These are phyloP conservation scores for Vachellia collinsii DNA, from an alignment of 306 rosid genomes.

Conservation along the genomic window DNA sequence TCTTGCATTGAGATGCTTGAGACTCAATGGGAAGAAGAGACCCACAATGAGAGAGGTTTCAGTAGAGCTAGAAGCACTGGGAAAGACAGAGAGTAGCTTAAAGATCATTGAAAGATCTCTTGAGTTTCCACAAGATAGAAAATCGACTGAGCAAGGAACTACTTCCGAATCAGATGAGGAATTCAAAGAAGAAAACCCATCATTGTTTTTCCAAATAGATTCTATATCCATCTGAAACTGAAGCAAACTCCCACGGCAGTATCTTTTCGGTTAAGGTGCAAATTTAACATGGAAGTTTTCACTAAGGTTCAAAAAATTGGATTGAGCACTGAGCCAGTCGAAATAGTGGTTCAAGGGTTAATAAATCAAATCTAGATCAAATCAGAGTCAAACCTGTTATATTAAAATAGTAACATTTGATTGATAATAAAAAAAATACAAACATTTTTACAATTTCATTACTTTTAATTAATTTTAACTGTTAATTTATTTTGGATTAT, in stretches of 20 bases:
- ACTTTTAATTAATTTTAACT: too few relatives aligned
- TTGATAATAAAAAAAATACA: too few relatives aligned
- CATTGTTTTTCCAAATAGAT: conserved; percentile 31
- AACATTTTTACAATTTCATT: too few relatives aligned
- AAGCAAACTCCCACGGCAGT: neutral
- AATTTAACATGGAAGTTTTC: too few relatives aligned
- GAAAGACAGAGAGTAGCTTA: conserved; percentile 38
- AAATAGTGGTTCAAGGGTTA: too few relatives aligned
- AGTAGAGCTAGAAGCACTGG: conserved; percentile 52
- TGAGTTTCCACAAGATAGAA: neutral
- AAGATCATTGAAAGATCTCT: neutral
- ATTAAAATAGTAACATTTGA: too few relatives aligned
- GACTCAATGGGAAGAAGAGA: conserved; percentile 54
- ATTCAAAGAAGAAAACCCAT: conserved; percentile 35
- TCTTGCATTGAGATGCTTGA: conserved; percentile 62
- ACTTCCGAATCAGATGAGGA: neutral
- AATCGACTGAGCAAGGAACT: neutral
- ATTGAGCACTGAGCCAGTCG: too few relatives aligned
- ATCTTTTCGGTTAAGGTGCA: too few relatives aligned
- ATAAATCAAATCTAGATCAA: too few relatives aligned
- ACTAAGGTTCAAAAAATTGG: too few relatives aligned
- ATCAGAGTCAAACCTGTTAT: too few relatives aligned
- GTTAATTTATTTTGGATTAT: too few relatives aligned
- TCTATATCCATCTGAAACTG: conserved; percentile 29
- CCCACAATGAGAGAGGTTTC: conserved; percentile 66